phyloP scores from a whole-genome alignment of 1,284 basidiomycete genomes.

The Boletus mariae region DNA sequence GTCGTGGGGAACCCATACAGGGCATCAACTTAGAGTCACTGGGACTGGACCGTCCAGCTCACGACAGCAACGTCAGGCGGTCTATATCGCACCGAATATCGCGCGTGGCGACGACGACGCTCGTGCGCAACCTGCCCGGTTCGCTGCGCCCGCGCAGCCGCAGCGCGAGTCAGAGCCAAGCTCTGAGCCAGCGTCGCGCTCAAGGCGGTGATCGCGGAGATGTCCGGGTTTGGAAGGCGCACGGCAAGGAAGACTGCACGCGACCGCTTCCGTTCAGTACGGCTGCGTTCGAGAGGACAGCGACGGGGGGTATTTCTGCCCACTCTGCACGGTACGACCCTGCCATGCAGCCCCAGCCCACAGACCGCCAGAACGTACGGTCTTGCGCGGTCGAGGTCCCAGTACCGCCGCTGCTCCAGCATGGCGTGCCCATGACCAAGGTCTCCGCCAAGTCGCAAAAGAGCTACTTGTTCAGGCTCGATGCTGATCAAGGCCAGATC shows the following conservation, averaged over 20 bases:
- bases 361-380: conserved; percentile 1
- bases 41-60: background rate
- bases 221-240: conserved; percentile 23
- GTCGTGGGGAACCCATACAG: conserved; percentile 4
- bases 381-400: conserved; percentile 35
- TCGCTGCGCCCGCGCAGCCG: conserved; percentile 11
- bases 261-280: background rate
- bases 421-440: conserved; percentile 80
- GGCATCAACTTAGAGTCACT: background rate
- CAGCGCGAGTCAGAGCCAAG: background rate
- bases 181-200: background rate
- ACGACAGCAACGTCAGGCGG: conserved; percentile 4
- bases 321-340: background rate
- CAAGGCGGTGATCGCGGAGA: background rate
- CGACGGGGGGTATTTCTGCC: background rate
- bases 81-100: conserved; percentile 25
- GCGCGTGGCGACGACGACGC: conserved; percentile 19
- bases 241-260: background rate
- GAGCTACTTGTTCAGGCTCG: conserved; percentile 69
- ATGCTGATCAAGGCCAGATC: conserved; percentile 78
- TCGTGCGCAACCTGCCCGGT: conserved; percentile 21
- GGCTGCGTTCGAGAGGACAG: background rate
- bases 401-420: conserved; percentile 52
- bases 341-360: conserved; percentile 7
- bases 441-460: conserved; percentile 85